Evolutionary conservation across 371 early-diverging fungal genomes (phyloP).

Genomic region (Mortierella sp.): DNA sequence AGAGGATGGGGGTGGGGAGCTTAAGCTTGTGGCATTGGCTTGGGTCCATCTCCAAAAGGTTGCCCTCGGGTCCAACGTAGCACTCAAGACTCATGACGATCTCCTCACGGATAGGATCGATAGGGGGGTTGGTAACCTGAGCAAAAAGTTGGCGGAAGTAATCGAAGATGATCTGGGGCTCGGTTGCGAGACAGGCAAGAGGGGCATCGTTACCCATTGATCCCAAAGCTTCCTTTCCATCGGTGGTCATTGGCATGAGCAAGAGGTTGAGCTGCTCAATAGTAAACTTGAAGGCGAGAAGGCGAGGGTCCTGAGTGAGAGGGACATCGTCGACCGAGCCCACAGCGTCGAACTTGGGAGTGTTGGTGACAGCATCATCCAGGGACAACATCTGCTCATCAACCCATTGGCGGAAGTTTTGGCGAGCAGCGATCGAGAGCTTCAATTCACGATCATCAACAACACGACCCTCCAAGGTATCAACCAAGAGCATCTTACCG

Average conservation of each 20-base stretch:
- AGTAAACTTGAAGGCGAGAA: constrained; percentile 92
- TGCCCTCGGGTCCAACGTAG: constrained; percentile 96
- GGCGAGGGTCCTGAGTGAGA: constrained; percentile 79
- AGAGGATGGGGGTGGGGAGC: constrained; percentile 89
- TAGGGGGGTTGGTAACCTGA: constrained; percentile 97
- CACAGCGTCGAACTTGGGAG: constrained; percentile 42
- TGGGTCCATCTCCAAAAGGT: constrained; percentile 87
- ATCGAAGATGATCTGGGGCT: constrained; percentile 93
- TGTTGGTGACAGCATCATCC: constrained; percentile 65
- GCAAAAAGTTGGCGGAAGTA: constrained; percentile 98
- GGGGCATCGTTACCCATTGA: constrained; percentile 98
- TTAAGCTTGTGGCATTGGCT: constrained; percentile 83
- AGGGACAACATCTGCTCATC: constrained; percentile 81
- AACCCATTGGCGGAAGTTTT: constrained; percentile 89
- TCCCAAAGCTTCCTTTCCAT: constrained; percentile 96
- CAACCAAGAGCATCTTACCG: constrained; percentile 96
- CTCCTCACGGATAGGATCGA: constrained; percentile 98
- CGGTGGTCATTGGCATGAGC: constrained; percentile 86
- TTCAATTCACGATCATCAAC: constrained; percentile 94
- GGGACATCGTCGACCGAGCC: constrained; percentile 43
- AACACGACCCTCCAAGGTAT: constrained; percentile 91
- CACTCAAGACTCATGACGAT: constrained; percentile 97
- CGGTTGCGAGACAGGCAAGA: constrained; percentile 90
- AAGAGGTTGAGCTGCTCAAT: constrained; percentile 93
- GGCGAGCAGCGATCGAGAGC: constrained; percentile 73